These are phyloP conservation scores for Ogataea polymorpha DNA, from an alignment of 805 yeast species.

Conservation along the genomic window DNA sequence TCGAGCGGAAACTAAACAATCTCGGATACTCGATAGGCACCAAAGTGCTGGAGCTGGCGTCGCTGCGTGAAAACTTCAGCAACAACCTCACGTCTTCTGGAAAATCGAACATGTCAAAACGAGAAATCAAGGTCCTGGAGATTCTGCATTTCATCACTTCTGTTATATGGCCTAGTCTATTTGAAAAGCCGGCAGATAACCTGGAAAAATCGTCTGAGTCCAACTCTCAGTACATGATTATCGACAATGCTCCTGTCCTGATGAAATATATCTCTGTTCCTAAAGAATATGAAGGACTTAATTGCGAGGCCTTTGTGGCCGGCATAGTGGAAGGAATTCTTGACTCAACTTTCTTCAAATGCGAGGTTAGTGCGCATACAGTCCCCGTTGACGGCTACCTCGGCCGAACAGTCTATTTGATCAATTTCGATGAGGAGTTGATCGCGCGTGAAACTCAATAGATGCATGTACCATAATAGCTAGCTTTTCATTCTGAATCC, in stretches of 20 bases:
- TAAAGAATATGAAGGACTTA: constrained; percentile 70
- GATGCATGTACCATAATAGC: background rate
- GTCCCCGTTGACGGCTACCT: constrained; percentile 61
- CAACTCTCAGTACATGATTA: constrained; percentile 72
- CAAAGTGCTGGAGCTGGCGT: constrained; percentile 63
- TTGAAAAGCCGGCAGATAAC: constrained; percentile 66
- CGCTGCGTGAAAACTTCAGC: constrained; percentile 59
- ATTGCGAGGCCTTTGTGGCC: constrained; percentile 80
- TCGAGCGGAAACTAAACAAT: constrained; percentile 57
- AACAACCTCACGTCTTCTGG: constrained; percentile 42
- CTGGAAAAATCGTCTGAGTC: constrained; percentile 46
- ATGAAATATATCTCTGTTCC: constrained; percentile 77
- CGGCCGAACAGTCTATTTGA: constrained; percentile 67
- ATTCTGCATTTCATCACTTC: constrained; percentile 74
- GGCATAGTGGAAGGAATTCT: constrained; percentile 83
- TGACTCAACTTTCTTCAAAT: constrained; percentile 68
- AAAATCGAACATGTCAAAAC: constrained; percentile 61
- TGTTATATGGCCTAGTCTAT: constrained; percentile 67
- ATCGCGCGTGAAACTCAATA: constrained; percentile 44
- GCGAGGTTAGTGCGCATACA: constrained; percentile 79
- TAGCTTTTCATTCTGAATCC: constrained; percentile 1
- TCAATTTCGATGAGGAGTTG: constrained; percentile 62
- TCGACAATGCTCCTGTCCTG: constrained; percentile 69
- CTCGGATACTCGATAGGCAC: constrained; percentile 79
- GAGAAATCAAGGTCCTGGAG: constrained; percentile 69